Evolutionary conservation across 257 asterid genomes (phyloP), one percentile per base, ranked within the genome.

Genomic region (Lavandula angustifolia): DNA sequence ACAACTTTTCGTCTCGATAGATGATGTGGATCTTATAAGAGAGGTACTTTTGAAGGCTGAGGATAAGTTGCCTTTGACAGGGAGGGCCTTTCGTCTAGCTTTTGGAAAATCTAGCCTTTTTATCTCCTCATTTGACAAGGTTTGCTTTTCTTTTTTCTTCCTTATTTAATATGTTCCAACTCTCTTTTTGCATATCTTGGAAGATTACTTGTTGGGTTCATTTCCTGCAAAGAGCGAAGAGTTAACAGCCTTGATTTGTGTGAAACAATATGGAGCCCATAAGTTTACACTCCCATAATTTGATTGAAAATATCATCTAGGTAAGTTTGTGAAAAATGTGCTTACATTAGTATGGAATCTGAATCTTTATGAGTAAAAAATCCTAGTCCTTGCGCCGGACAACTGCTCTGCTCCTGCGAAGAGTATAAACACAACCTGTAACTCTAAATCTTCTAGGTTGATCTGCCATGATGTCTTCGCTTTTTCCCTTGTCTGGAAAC

Each of bases 31-130:
- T 50, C 81, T 80, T 67, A 73, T 73, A 54, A 34, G 64, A 68
- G 85, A 80, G 52, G 81, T 80, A 48, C 77, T 80, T 46, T 18
- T 17, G 41, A 76, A 76, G 78, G 80, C 79, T 7, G 78, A 62
- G 59, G 85, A 80, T 57, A 80, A 80, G 77, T 70, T 70, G 70
- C 79, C 85, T 22, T 71, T 76, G 78, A 80, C 78, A 31, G 85
- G 81, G 56, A 70, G 60, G 71, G 79, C 85, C 22, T 67, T 70
- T 51, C 60, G 63, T 68, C 67, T 71, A 3, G 73, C 73, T 42
- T 75, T 75, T 71, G 76, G 81, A 54, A 60, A 48, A 52, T 71
- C 78, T 22, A 72, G 66, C 63, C 56, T 69, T 42, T 75, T 75
- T 49, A 16, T 59, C 62, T 72, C 80, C 37, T 60, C 80, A 17